Evolutionary conservation across 371 early-diverging fungal species (phyloP).

Genomic region (Smittium culicis): DNA sequence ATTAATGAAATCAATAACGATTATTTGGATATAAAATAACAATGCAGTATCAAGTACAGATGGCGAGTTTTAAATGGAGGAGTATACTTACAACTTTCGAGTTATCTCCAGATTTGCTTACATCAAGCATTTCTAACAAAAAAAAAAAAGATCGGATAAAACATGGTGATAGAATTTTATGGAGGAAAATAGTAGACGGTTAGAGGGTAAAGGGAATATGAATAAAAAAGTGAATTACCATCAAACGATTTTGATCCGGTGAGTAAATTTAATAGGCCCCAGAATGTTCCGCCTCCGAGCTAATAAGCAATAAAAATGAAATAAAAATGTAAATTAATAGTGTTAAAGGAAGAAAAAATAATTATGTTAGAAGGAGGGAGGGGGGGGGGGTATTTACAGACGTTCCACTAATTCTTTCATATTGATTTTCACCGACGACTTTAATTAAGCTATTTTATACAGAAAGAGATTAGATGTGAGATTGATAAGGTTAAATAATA

Average conservation of each 20-base stretch:
- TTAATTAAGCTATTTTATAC: constrained; percentile 38
- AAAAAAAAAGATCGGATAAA: too few relatives aligned
- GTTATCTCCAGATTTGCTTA: constrained; percentile 84
- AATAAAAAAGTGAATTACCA: too few relatives aligned
- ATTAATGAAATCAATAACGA: not conserved
- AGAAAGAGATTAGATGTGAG: constrained; percentile 35
- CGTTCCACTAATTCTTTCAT: constrained; percentile 76
- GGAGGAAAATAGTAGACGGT: too few relatives aligned
- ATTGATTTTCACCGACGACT: constrained; percentile 45
- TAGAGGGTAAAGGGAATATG: too few relatives aligned
- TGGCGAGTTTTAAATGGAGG: constrained; percentile 1
- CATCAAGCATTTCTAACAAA: constrained; percentile 91
- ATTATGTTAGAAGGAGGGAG: not conserved
- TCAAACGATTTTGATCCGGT: constrained; percentile 76
- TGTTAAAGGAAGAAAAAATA: not conserved
- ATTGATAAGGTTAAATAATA: constrained; percentile 36
- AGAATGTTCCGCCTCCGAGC: constrained; percentile 94
- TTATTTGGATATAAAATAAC: not conserved
- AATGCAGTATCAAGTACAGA: constrained; percentile 14
- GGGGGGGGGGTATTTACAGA: too few relatives aligned
- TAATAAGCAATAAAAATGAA: not conserved
- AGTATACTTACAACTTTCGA: constrained; percentile 62
- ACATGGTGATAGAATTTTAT: too few relatives aligned
- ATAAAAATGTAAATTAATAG: not conserved
- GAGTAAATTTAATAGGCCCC: constrained; percentile 80